Evolutionary conservation across 148 eudicot species (phyloP).

Genomic region (Silene conica): DNA sequence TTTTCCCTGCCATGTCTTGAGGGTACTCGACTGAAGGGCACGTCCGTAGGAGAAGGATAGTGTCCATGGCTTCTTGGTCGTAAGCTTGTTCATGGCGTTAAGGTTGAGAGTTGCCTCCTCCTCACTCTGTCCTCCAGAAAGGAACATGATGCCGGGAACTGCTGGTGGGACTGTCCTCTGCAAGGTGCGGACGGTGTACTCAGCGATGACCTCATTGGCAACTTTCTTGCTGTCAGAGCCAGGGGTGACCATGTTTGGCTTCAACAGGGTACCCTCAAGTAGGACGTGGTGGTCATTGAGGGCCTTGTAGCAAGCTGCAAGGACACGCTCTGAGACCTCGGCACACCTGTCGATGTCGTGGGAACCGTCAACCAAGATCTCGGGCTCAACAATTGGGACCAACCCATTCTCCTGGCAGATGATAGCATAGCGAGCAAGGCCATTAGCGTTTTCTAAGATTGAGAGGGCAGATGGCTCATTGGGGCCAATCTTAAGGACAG

Average conservation of each 20-base stretch:
- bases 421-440: slow-evolving; percentile 85
- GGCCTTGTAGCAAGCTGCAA: slow-evolving; percentile 88
- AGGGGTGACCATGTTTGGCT: slow-evolving; percentile 97
- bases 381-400: slow-evolving; percentile 94
- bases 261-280: slow-evolving; percentile 81
- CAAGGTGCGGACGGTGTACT: slow-evolving; percentile 76
- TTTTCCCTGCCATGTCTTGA: slow-evolving; percentile 88
- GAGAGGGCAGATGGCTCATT: slow-evolving; percentile 78
- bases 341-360: slow-evolving; percentile 78
- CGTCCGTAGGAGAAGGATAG: slow-evolving; percentile 89
- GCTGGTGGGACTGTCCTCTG: slow-evolving; percentile 89
- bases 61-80: slow-evolving; percentile 87
- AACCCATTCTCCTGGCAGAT: slow-evolving; percentile 90
- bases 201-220: slow-evolving; percentile 71
- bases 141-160: slow-evolving; percentile 85
- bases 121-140: slow-evolving; percentile 98
- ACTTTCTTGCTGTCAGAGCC: slow-evolving; percentile 79
- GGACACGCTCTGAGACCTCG: slow-evolving; percentile 83
- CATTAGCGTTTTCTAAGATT: slow-evolving; percentile 85
- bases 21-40: slow-evolving; percentile 90
- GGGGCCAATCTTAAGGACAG: slow-evolving; percentile 73
- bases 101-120: slow-evolving; percentile 87
- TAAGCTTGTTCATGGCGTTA: slow-evolving; percentile 85
- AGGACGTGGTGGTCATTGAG: slow-evolving; percentile 89
- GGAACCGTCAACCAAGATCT: slow-evolving; percentile 79